Evolutionary conservation across 495 filamentous ascomycete genomes (phyloP), one percentile per base, ranked within the genome.

Genomic region (Halenospora varia): DNA sequence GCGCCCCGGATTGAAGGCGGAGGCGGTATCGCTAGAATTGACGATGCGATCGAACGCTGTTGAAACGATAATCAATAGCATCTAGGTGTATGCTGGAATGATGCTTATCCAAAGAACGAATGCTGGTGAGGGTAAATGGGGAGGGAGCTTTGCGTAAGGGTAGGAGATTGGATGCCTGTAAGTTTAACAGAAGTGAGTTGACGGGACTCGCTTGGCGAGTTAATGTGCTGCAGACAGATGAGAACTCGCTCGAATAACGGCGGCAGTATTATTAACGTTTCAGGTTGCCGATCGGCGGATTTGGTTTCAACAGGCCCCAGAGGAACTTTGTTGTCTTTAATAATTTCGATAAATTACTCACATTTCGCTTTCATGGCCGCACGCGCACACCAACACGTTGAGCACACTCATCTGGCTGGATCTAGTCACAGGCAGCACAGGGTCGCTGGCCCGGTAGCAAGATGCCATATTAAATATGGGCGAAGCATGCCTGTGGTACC

Each of bases 21-120:
- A n/a, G 29, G 15, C 13, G 40, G 47, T 3, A 19, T 29, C 39
- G 10, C 25, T 44, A 29, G 53, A 48, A 20, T 19, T 52, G 55
- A 25, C 18, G 48, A 47, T 51, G 56, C 59, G 41, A 45, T 60
- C 47, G 48, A 59, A 60, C 41, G 53, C 53, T 49, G 23, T 53
- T 39, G 48, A 40, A 29, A 6, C 46, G 26, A 60, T 50, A 58
- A 46, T 62, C 55, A 50, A 54, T 54, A 59, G 48, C 62, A 65
- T 65, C 62, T 62, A 62, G 51, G 25, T 59, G 39, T 17, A 46
- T 45, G 46, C 44, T 46, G 47, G 53, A 47, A 50, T 13, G 49
- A 64, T 46, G 57, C 24, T 53, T 58, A 61, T 65, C 48, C 40
- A 59, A 61, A 56, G 59, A 57, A 62, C 23, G 55, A 48, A 57